Base-by-base conservation (phyloP, 2,329 filamentous ascomycete species). In the Albophoma yamanashiensis region DNA sequence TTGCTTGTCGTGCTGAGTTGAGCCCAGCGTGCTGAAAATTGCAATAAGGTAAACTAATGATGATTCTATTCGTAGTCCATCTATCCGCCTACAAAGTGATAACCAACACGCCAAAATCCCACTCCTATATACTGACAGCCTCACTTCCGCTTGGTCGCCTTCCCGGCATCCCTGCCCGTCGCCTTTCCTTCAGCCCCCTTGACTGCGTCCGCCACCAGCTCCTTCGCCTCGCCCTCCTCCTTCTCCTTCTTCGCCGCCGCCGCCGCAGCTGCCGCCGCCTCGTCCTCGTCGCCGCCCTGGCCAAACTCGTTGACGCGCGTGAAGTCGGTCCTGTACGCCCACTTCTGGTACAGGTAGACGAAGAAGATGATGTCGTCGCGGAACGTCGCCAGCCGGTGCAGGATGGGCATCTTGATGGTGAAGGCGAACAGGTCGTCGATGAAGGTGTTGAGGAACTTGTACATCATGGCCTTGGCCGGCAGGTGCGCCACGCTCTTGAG, bases 381-480 rank as follows among this genome's bases (percentile, higher is more conserved):
- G 64, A 99, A 82, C 0, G 94, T 97, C 0, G 94, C 92, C 57
- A 99, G 80, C 20, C 94, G 86, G 75, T 99, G 94, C 58, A 99
- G 81, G 63, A 92, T 85, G 0, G 94, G 94, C 94, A 99, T 99
- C 79, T 97, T 97, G 79, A 99, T 97, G 45, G 94, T 99, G 70
- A 97, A 99, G 2, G 94, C 94, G 71, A 99, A 99, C 39, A 99
- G 80, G 71, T 99, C 94, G 75, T 99, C 94, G 73, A 99, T 97
- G 74, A 99, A 99, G 6, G 94, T 97, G 78, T 97, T 97, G 65
- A 97, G 79, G 76, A 96, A 96, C 78, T 97, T 97, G 83, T 97
- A 97, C 73, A 88, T 93, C 91, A 99, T 94, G 56, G 94, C 92
- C 77, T 91, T 93, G 66, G 83, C 91, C 1, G 94, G 92, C 93